Evolutionary conservation across 805 yeast genomes (phyloP).

Genomic region (Yarrowia yakushimensis): DNA sequence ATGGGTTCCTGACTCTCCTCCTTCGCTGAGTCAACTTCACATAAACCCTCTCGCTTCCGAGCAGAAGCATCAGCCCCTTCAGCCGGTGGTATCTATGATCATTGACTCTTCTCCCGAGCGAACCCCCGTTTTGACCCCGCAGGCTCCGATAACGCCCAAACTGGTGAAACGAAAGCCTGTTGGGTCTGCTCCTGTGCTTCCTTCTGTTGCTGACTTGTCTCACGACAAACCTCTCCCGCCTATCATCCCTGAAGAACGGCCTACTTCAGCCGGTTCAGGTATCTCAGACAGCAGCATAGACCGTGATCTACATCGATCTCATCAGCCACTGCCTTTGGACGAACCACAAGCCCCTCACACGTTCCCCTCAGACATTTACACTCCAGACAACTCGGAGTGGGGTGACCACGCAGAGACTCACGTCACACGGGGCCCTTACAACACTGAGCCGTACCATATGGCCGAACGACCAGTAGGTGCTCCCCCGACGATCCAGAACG

Average conservation of each 20-base stretch:
- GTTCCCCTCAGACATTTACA: neutral
- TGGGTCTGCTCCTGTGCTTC: conserved; percentile 16
- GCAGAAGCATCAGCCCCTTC: conserved; percentile 3
- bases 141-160: neutral
- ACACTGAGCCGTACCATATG: conserved; percentile 8
- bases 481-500: neutral
- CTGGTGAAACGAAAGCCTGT: conserved; percentile 31
- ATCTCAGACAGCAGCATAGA: neutral
- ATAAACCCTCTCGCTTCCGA: neutral
- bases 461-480: neutral
- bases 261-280: neutral
- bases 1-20: conserved; percentile 5
- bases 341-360: neutral
- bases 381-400: conserved; percentile 16
- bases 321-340: neutral
- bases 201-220: neutral
- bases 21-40: neutral
- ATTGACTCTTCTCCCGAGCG: conserved; percentile 17
- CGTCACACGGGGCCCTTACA: conserved; percentile 6
- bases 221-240: neutral
- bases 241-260: neutral
- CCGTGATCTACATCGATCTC: neutral
- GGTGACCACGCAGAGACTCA: neutral
- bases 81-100: conserved; percentile 5
- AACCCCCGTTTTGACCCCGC: neutral